These are phyloP conservation scores for Kwoniella mangroviensis DNA, from an alignment of 768 basidiomycete species.

Conservation along the genomic window DNA sequence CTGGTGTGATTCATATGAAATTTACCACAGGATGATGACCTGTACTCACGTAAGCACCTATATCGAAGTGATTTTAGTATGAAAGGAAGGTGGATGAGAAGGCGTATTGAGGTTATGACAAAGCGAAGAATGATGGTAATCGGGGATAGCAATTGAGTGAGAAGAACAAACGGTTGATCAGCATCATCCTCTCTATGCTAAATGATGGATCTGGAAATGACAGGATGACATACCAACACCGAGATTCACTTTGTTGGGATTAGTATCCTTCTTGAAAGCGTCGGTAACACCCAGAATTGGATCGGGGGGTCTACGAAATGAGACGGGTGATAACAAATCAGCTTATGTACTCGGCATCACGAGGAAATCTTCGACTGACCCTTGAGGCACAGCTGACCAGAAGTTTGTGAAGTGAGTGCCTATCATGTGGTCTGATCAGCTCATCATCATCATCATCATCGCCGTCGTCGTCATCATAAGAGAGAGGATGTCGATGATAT, in stretches of 20 bases:
- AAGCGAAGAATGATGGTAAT: no score
- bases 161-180: neutral
- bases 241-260: conserved; percentile 90
- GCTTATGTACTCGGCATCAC: no score
- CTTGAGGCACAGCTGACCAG: conserved; percentile 23
- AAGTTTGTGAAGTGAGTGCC: conserved; percentile 25
- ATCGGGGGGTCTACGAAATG: no score
- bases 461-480: neutral
- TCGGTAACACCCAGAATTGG: conserved; percentile 68
- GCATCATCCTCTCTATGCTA: neutral
- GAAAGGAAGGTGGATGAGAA: neutral
- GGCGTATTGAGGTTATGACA: neutral
- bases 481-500: neutral
- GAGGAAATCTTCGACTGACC: no score
- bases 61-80: conserved; percentile 13
- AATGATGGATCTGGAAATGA: no score
- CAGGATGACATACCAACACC: conserved; percentile 85
- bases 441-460: no score
- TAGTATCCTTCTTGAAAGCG: conserved; percentile 93
- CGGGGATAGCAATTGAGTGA: neutral
- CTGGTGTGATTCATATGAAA: neutral
- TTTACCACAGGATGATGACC: neutral
- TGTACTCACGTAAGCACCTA: conserved; percentile 52
- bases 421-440: neutral
- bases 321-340: no score